Evolutionary conservation across 2,329 filamentous ascomycete genomes (phyloP).

Genomic region (Elsinoe batatas): DNA sequence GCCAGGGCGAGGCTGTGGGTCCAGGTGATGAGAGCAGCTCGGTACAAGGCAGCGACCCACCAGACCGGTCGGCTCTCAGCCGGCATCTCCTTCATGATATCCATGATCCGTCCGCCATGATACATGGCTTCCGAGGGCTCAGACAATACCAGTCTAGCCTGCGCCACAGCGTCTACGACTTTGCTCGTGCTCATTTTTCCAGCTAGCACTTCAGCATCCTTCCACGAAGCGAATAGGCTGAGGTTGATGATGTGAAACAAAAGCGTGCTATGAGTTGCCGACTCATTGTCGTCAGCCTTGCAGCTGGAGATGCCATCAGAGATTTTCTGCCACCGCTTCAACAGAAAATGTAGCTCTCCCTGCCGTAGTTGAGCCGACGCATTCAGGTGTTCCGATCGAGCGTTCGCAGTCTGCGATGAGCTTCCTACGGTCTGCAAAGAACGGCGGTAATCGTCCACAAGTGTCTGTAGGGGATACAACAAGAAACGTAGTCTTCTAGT

Average conservation of each 20-base stretch:
- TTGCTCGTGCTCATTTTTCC: background rate
- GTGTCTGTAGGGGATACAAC: background rate
- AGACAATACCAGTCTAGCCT: too few species aligned
- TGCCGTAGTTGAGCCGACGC: background rate
- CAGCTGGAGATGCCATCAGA: background rate
- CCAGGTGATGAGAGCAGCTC: background rate
- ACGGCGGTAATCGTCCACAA: background rate
- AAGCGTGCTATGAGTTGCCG: background rate
- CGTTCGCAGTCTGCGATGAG: too few species aligned
- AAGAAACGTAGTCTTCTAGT: background rate
- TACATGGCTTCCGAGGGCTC: background rate
- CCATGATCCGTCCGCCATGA: background rate
- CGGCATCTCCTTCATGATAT: background rate
- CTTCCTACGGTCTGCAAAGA: too few species aligned
- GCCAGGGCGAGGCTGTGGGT: background rate
- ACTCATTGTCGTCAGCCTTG: background rate
- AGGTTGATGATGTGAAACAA: background rate
- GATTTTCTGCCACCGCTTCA: background rate
- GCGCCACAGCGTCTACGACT: background rate
- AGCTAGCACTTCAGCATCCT: background rate
- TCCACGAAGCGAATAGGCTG: background rate
- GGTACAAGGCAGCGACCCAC: background rate
- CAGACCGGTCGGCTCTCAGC: background rate
- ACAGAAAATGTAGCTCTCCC: background rate
- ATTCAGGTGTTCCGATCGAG: background rate